phyloP scores from a whole-genome alignment of 2,329 filamentous ascomycete genomes.

The Fusarium sarcochroum region DNA sequence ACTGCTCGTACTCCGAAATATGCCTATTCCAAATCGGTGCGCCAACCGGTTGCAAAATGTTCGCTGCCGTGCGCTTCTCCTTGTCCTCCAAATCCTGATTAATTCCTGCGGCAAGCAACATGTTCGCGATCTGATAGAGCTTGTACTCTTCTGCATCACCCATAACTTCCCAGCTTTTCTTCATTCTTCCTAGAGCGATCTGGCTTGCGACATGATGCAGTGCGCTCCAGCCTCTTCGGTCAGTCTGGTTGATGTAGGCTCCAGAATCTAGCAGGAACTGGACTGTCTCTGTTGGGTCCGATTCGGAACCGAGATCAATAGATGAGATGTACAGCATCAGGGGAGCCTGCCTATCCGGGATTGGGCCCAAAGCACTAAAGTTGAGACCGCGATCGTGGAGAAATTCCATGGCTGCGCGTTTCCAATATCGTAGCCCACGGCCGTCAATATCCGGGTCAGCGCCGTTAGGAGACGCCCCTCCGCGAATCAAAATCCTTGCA shows the following conservation, averaged over 20 bases:
- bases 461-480: conserved; percentile 7
- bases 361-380: neutral
- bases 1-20: neutral
- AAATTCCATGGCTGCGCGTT: neutral
- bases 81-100: conserved; percentile 20
- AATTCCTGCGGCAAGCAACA: conserved; percentile 4
- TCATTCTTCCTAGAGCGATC: conserved; percentile 12
- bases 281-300: neutral
- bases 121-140: conserved; percentile 1
- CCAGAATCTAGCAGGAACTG: conserved; percentile 17
- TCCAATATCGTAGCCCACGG: neutral
- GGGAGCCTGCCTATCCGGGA: conserved; percentile 3
- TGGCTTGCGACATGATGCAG: conserved; percentile 23
- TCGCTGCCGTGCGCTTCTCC: conserved; percentile 7
- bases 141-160: conserved; percentile 7
- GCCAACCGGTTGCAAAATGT: conserved; percentile 8
- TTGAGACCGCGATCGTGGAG: conserved; percentile 5
- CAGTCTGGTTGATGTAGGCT: conserved; percentile 9
- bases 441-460: neutral
- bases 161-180: neutral
- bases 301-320: fast-evolving
- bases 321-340: conserved; percentile 12
- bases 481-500: neutral
- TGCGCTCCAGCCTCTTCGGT: conserved; percentile 15
- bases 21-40: conserved; percentile 23